Percentiles rank a stretch among this genome's conserved stretches.
phyloP scores from a whole-genome alignment of 305 asterid genomes.

The Striga hermonthica region DNA sequence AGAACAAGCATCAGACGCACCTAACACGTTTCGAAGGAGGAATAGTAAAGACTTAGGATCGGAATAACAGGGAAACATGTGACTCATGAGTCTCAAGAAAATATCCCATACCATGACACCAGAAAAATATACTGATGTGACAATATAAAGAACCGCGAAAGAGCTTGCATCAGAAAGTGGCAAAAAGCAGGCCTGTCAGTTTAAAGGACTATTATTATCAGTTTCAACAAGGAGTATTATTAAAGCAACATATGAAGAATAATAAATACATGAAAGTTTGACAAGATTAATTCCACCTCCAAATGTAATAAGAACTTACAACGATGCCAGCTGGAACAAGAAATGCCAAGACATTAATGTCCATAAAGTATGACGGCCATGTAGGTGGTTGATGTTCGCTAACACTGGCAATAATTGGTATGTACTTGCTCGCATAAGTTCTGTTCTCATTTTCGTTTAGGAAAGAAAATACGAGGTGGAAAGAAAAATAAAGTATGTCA shows the following conservation, averaged over 20 bases:
- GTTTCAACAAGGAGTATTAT: slow-evolving; percentile 4
- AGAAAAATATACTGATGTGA: slow-evolving; percentile 94
- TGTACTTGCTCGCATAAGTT: slow-evolving; percentile 98
- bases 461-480: slow-evolving; percentile 15
- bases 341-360: slow-evolving; percentile 91
- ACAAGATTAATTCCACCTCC: slow-evolving; percentile 16
- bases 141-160: slow-evolving; percentile 86
- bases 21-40: slow-evolving; percentile 43
- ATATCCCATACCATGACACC: slow-evolving; percentile 99
- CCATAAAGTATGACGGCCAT: slow-evolving; percentile 99
- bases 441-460: slow-evolving; percentile 47
- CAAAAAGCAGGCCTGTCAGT: slow-evolving; percentile 85
- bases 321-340: slow-evolving; percentile 97
- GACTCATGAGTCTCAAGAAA: slow-evolving; percentile 22
- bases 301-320: slow-evolving; percentile 52
- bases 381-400: slow-evolving; percentile 99
- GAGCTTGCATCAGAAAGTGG: slow-evolving; percentile 98
- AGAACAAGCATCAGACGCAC: slow-evolving; percentile 98
- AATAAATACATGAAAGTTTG: slow-evolving; percentile 17
- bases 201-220: slow-evolving; percentile 14
- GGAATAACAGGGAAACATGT: slow-evolving; percentile 7
- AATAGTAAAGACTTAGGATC: slow-evolving; percentile 12
- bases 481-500: slow-evolving; percentile 30
- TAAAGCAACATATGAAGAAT: slow-evolving; percentile 19
- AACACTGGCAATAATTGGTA: slow-evolving; percentile 97